Evolutionary conservation across 495 filamentous ascomycete genomes (phyloP), one percentile per base, ranked within the genome.

Genomic region (Daldinia grandis): DNA sequence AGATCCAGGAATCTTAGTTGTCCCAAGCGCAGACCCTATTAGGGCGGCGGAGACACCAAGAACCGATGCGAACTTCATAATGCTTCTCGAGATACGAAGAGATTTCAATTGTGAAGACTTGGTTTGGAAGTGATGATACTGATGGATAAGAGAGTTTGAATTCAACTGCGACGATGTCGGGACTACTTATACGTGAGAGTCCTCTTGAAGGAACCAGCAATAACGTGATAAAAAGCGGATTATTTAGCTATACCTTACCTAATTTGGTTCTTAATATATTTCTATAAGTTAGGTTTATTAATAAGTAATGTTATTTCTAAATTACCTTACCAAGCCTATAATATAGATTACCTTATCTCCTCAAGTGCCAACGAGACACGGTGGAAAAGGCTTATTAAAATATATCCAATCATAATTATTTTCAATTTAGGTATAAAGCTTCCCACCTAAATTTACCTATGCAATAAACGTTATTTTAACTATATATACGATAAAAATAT

Each of bases 1-100:
- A 12, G 50, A 55, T 44, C 61, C 61, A 12, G 61, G 61, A 25
- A 63, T 63, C 27, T 54, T 24, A 35, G 61, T 63, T 35, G 49
- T 63, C 25, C 49, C 61, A n/a, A 63, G 50, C 4, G 61, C 33
- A 33, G 61, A 55, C 61, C 61, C 61, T 15, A 63, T 7, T 14
- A 63, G 61, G 50, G 61, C 17, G 33, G 56, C 56, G 5, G 50
- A 33, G 14, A 27, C 50, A 30, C 61, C 4, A 12, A 40, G 17
- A 40, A 40, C 15, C 2, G 37, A 40, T 40, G 37, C 37, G 37
- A 40, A 40, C 9, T 40, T 40, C 37, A 40, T 40, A 15, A 40
- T 40, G 15, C 3, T 40, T 40, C 37, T 40, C 17, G n/a, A n/a
- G 17, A 40, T 40, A 17, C 4, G 37, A 40, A 0, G n/a, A 40